phyloP scores from a whole-genome alignment of 257 asterid species.

The Salvia rosmarinus region DNA sequence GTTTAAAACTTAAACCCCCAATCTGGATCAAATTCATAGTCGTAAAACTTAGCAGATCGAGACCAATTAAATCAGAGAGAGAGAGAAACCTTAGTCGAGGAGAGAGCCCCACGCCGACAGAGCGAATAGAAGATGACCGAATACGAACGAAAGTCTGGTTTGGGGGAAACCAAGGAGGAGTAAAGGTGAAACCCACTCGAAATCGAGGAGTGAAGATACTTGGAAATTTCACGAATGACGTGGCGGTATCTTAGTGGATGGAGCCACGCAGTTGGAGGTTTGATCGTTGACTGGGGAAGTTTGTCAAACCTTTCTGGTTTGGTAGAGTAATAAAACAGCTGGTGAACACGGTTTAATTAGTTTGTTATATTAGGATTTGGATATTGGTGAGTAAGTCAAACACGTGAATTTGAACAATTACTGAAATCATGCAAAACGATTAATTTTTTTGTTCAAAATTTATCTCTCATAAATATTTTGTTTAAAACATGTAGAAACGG shows the following conservation, averaged over 20 bases:
- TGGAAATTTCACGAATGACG: too few relatives aligned
- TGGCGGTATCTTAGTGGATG: too few relatives aligned
- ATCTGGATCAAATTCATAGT: background rate
- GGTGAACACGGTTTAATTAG: too few relatives aligned
- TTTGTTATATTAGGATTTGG: too few relatives aligned
- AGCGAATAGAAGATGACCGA: conserved; percentile 7
- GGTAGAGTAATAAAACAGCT: background rate
- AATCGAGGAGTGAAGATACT: too few relatives aligned
- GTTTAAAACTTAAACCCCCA: conserved; percentile 11
- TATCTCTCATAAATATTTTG: too few relatives aligned
- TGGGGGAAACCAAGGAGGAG: background rate
- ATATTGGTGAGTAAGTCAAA: too few relatives aligned
- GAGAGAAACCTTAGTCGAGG: conserved; percentile 27
- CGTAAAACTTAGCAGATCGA: background rate
- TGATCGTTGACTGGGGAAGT: background rate
- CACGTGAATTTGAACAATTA: too few relatives aligned
- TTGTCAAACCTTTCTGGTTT: conserved; percentile 5
- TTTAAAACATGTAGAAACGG: too few relatives aligned
- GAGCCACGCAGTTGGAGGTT: background rate
- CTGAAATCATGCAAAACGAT: too few relatives aligned
- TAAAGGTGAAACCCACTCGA: background rate
- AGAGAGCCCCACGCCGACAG: conserved; percentile 2
- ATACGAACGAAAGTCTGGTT: background rate
- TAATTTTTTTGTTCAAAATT: too few relatives aligned
- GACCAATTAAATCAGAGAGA: background rate